Percentiles rank a stretch among this genome's conserved stretches.
Conservation (phyloP, 2,329 filamentous ascomycete species). For the Ciborinia camelliae region DNA sequence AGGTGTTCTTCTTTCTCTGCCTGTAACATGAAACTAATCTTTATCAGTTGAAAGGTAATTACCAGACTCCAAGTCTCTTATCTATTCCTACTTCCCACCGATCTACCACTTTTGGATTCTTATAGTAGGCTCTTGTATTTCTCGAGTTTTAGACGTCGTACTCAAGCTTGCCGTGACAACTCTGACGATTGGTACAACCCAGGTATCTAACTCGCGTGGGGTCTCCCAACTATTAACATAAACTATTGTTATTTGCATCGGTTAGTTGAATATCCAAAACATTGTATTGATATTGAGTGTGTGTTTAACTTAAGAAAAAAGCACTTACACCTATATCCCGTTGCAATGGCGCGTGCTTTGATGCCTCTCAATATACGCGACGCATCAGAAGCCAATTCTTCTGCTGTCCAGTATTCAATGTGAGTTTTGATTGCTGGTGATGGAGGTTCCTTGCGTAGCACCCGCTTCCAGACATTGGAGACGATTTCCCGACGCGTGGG, state of each 20-base stretch:
- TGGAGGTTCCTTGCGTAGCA: neutral
- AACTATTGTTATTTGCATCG: neutral
- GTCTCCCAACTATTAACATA: neutral
- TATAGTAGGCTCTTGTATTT: neutral
- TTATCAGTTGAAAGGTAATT: neutral
- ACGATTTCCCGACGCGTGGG: neutral
- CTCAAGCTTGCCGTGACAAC: neutral
- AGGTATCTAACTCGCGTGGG: neutral
- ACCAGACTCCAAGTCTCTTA: neutral
- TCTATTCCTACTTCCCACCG: neutral
- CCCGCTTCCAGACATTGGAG: neutral
- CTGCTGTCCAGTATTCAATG: neutral
- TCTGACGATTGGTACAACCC: neutral
- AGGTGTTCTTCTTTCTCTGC: neutral
- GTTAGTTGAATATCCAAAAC: neutral
- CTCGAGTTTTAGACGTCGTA: neutral
- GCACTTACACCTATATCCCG: neutral
- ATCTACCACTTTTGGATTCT: neutral
- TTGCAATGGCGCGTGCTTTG: neutral
- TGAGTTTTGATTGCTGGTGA: neutral
- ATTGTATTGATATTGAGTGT: neutral
- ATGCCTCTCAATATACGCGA: neutral
- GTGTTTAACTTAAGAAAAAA: neutral
- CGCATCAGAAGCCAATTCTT: neutral
- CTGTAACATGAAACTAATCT: neutral